Conservation (phyloP, 441 rosid species). For the Manihot esculenta region DNA sequence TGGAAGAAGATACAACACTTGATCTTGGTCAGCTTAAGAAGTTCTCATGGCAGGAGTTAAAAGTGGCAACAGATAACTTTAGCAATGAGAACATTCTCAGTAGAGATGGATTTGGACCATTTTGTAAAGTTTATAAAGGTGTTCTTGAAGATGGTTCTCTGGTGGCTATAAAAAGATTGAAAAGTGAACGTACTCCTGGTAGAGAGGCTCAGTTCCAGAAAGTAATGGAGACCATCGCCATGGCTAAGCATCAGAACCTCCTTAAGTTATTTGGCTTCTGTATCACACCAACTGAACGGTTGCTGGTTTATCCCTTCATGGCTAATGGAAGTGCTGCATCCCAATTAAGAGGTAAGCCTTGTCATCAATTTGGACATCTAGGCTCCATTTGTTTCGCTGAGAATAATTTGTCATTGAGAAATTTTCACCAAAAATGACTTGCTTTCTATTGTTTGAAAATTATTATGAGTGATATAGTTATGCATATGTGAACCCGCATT, state of each 20-base stretch:
- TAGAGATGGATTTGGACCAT: slow-evolving; percentile 58
- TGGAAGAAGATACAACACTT: slow-evolving; percentile 77
- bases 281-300: slow-evolving; percentile 44
- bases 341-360: slow-evolving; percentile 39
- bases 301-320: slow-evolving; percentile 60
- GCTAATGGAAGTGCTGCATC: slow-evolving; percentile 50
- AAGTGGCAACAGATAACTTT: slow-evolving; percentile 74
- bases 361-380: no score
- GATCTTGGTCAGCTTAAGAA: slow-evolving; percentile 69
- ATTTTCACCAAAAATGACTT: no score
- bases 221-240: slow-evolving; percentile 76
- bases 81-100: slow-evolving; percentile 72
- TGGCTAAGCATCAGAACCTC: slow-evolving; percentile 68
- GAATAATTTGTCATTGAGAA: no score
- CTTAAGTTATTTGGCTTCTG: slow-evolving; percentile 48
- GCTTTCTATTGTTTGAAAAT: no score
- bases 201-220: slow-evolving; percentile 79
- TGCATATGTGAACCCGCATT: no score
- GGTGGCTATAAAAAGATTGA: slow-evolving; percentile 71
- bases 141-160: slow-evolving; percentile 72
- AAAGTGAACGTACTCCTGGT: slow-evolving; percentile 73
- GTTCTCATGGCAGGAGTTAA: slow-evolving; percentile 70
- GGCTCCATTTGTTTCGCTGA: no score
- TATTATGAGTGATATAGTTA: no score
- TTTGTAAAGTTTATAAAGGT: slow-evolving; percentile 74